These are phyloP conservation scores for Metschnikowia kofuensis DNA, from an alignment of 805 yeast species.

Conservation along the genomic window DNA sequence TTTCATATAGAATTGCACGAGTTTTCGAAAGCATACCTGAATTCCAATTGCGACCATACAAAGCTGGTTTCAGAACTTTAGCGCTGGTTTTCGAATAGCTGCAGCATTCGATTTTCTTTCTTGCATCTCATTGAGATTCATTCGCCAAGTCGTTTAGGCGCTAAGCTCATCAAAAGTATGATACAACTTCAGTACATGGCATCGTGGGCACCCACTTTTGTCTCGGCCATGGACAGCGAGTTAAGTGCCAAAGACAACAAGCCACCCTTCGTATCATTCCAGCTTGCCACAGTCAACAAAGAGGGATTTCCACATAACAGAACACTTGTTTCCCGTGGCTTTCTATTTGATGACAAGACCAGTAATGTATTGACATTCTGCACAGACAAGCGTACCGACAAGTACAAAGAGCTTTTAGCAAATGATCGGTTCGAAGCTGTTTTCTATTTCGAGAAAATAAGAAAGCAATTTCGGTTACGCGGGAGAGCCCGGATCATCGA, in stretches of 20 bases:
- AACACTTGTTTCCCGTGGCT: constrained; percentile 72
- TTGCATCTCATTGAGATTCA: too few relatives aligned
- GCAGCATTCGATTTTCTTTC: too few relatives aligned
- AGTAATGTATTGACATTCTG: constrained; percentile 67
- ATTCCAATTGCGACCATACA: too few relatives aligned
- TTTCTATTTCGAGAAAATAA: constrained; percentile 60
- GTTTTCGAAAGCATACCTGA: too few relatives aligned
- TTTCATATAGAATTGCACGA: too few relatives aligned
- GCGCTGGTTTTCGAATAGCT: too few relatives aligned
- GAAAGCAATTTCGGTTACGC: constrained; percentile 69
- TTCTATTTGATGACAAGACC: constrained; percentile 64
- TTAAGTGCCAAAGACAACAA: constrained; percentile 20
- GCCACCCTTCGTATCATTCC: constrained; percentile 57
- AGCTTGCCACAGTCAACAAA: constrained; percentile 63
- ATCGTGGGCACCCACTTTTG: constrained; percentile 74
- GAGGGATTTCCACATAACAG: constrained; percentile 59
- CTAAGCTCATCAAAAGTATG: constrained; percentile 15
- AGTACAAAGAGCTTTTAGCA: constrained; percentile 49
- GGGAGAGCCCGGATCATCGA: constrained; percentile 57
- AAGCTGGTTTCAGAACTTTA: too few relatives aligned
- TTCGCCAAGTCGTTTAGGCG: neutral
- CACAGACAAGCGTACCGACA: constrained; percentile 69
- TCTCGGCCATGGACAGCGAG: constrained; percentile 50
- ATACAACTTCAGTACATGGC: constrained; percentile 44
- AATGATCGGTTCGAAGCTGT: constrained; percentile 71